These are phyloP conservation scores for Colletotrichum trifolii DNA, from an alignment of 2,329 filamentous ascomycete species.

Conservation along the genomic window DNA sequence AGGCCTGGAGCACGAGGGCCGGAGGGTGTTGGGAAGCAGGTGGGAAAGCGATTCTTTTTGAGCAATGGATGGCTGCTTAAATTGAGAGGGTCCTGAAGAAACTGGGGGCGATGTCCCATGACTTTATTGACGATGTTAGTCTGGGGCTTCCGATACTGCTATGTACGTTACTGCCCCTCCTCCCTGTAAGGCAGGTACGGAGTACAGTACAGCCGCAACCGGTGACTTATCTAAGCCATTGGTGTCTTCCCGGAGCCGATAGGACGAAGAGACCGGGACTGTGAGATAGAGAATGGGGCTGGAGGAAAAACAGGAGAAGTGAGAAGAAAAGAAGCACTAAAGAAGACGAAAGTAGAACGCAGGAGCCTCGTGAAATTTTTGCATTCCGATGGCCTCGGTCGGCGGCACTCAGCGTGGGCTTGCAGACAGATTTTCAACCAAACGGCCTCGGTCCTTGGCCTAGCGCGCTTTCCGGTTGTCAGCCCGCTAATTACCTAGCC, in stretches of 20 bases:
- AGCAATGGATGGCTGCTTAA: too few species aligned
- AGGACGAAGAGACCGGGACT: neutral
- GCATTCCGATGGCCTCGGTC: conserved; percentile 4
- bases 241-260: neutral
- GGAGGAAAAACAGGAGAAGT: neutral
- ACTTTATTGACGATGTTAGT: too few species aligned
- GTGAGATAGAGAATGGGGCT: neutral
- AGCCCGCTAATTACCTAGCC: conserved; percentile 3
- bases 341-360: neutral
- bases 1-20: too few species aligned
- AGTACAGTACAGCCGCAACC: too few species aligned
- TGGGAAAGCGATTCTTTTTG: too few species aligned
- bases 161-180: too few species aligned
- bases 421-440: conserved; percentile 9
- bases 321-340: neutral
- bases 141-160: too few species aligned
- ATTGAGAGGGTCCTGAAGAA: too few species aligned
- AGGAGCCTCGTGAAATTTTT: neutral
- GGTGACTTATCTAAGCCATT: too few species aligned
- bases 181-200: too few species aligned
- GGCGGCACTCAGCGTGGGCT: conserved; percentile 21
- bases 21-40: too few species aligned
- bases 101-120: too few species aligned
- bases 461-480: conserved; percentile 13
- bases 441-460: conserved; percentile 25